Evolutionary conservation across 2,329 filamentous ascomycete genomes (phyloP), one percentile per base, ranked within the genome.

Genomic region (Pseudogymnoascus sp.): DNA sequence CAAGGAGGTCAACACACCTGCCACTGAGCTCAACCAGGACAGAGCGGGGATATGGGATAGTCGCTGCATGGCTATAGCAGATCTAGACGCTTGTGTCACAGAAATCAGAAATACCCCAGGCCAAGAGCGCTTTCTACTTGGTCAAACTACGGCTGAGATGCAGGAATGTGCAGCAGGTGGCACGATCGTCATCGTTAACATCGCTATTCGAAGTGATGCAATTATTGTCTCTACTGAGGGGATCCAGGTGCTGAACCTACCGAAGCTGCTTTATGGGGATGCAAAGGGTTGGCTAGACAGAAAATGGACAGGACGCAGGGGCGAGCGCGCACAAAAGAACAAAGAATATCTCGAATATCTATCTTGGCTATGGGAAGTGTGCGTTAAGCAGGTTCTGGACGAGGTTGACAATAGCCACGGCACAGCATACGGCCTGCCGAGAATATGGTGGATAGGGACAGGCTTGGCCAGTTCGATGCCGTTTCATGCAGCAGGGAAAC

Each of bases 391-490:
- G 21, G 3, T 21, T 21, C 1, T 21, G 1, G 21, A 21, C 21
- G 21, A 21, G 21, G 21, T 21, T 2, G 21, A 21, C 3, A 21
- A 21, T 21, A 2, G 21, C 21, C 21, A 3, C 3, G 10, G 9
- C 4, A 5, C 9, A 11, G 10, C 11, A 11, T 0, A 2, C 10
- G 13, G 4, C 35, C 4, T 36, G 10, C 35, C 35, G 10, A 36
- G 58, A 26, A 50, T 63, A 5, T 61, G 59, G 59, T 63, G 62
- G 62, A 63, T 63, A 15, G 59, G 59, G 21, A 47, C 62, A 8
- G 59, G 59, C 1, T 31, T 59, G 2, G 37, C 39, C 3, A 61
- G 59, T 26, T 59, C 26, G 10, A 15, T 61, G 6, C 62, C 62
- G 9, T 61, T 63, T 29, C 62, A 63, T 47, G 62, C 62, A 7